phyloP scores from a whole-genome alignment of 345 rosid species.

The Salix suchowensis region DNA sequence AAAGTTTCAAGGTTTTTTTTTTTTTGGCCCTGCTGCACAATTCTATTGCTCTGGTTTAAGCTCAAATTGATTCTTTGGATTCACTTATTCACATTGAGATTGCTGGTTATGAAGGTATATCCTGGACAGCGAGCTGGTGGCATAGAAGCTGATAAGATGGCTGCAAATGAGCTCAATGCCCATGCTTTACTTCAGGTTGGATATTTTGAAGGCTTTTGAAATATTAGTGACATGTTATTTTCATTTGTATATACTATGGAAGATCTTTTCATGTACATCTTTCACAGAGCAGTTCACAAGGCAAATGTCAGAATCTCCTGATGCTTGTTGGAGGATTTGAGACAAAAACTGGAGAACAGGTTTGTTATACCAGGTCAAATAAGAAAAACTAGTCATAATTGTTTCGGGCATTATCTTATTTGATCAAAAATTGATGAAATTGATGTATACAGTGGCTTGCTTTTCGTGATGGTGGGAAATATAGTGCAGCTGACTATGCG shows the following conservation, averaged over 20 bases:
- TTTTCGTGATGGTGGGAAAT: constrained; percentile 73
- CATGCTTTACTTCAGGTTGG: constrained; percentile 88
- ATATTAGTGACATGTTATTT: not conserved
- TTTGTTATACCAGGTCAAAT: constrained; percentile 28
- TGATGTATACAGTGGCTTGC: constrained; percentile 73
- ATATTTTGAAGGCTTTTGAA: not conserved
- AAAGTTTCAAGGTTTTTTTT: not conserved
- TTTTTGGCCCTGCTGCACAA: not conserved
- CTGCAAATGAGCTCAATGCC: constrained; percentile 83
- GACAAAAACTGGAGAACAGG: constrained; percentile 90
- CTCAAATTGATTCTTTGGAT: not conserved
- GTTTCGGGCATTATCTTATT: constrained; percentile 1
- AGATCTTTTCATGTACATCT: not conserved
- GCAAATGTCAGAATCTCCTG: constrained; percentile 55
- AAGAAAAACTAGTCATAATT: not conserved
- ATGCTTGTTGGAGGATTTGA: constrained; percentile 86
- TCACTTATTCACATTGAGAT: constrained; percentile 3
- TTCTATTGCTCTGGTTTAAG: not conserved
- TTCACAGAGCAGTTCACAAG: constrained; percentile 57
- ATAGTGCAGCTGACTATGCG: constrained; percentile 85
- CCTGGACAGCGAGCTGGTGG: constrained; percentile 84
- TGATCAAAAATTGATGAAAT: constrained; percentile 14
- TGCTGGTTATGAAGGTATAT: constrained; percentile 58
- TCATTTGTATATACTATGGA: not conserved
- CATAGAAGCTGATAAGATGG: constrained; percentile 93